Conservation (phyloP, 495 filamentous ascomycete species). For the Hypoxylon subgilvum region DNA sequence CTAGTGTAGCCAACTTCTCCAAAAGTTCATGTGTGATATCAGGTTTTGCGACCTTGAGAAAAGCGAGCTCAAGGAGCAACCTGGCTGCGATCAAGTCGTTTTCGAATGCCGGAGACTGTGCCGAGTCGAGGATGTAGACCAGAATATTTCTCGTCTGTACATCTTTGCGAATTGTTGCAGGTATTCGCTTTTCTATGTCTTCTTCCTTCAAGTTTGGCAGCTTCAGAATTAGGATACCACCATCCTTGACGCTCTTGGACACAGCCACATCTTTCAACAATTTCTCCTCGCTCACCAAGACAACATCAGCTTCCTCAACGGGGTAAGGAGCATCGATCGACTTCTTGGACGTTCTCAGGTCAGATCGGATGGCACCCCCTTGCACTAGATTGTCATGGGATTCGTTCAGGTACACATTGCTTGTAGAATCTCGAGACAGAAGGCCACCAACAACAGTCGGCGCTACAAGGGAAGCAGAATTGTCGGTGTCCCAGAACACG, state of each 20-base stretch:
- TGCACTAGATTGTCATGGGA: slow-evolving; percentile 84
- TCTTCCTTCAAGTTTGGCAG: slow-evolving; percentile 81
- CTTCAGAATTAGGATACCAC: slow-evolving; percentile 75
- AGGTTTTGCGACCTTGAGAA: slow-evolving; percentile 73
- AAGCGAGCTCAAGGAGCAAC: slow-evolving; percentile 74
- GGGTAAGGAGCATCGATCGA: slow-evolving; percentile 83
- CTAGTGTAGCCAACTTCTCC: slow-evolving; percentile 38
- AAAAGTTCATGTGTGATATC: slow-evolving; percentile 61
- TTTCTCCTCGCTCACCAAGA: slow-evolving; percentile 77
- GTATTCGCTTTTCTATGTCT: slow-evolving; percentile 87
- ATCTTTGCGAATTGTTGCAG: slow-evolving; percentile 66
- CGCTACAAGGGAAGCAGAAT: slow-evolving; percentile 68
- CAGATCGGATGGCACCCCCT: slow-evolving; percentile 82
- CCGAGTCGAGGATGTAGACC: slow-evolving; percentile 76
- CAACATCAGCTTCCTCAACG: slow-evolving; percentile 76
- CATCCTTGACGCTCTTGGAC: slow-evolving; percentile 69
- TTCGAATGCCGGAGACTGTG: slow-evolving; percentile 66
- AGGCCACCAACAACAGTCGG: slow-evolving; percentile 71
- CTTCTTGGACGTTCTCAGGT: slow-evolving; percentile 83
- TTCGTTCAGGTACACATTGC: slow-evolving; percentile 77
- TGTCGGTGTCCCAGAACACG: slow-evolving; percentile 91
- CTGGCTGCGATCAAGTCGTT: slow-evolving; percentile 61
- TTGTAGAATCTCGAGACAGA: slow-evolving; percentile 73
- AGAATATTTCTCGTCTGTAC: slow-evolving; percentile 70
- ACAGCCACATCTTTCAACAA: slow-evolving; percentile 78